Conservation (phyloP, 1,284 basidiomycete genomes). For the Leccinum solheimii region DNA sequence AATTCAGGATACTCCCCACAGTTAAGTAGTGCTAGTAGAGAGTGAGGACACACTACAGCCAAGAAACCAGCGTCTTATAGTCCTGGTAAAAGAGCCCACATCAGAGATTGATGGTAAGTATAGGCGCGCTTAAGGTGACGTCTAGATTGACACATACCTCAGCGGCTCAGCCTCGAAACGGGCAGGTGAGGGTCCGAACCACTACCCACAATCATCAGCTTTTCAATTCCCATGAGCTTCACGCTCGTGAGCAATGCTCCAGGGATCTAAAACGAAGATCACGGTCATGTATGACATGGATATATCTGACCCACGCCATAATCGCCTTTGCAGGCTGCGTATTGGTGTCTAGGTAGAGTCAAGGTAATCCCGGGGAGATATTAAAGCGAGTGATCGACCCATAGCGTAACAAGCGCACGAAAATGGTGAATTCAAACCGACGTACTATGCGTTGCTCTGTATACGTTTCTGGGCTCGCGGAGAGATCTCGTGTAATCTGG, state of each 20-base stretch:
- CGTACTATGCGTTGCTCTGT: neutral
- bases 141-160: neutral
- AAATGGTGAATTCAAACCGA: neutral
- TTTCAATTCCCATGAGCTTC: neutral
- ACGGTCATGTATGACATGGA: too few species aligned
- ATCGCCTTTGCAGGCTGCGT: neutral
- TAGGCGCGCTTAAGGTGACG: neutral
- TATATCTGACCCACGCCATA: neutral
- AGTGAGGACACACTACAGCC: neutral
- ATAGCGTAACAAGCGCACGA: neutral
- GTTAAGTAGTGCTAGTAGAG: neutral
- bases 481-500: neutral
- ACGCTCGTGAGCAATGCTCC: neutral
- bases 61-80: neutral
- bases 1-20: too few species aligned
- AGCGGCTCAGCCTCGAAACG: neutral
- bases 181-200: neutral
- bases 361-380: neutral
- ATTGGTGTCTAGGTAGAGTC: neutral
- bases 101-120: neutral
- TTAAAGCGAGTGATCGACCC: too few species aligned
- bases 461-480: neutral
- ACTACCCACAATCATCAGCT: neutral
- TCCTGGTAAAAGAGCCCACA: neutral
- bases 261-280: neutral